Evolutionary conservation across 2,329 filamentous ascomycete genomes (phyloP), one percentile per base, ranked within the genome.

Genomic region (Pseudogymnoascus sp.): DNA sequence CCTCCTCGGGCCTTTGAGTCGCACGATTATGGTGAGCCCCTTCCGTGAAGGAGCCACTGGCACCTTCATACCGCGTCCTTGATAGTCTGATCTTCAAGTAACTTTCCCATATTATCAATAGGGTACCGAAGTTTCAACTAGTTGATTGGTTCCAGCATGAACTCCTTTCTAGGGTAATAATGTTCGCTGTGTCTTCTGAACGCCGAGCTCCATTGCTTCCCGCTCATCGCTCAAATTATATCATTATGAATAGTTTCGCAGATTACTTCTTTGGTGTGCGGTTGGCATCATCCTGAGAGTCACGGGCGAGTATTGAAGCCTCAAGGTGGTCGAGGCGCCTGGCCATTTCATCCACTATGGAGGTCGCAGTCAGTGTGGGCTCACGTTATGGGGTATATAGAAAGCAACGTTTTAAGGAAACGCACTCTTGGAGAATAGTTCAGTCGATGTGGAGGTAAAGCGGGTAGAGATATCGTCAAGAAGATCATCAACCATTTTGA

Each of bases 321-420:
- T 74, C 93, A 10, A 97, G 81, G 64, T 87, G 91, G 73, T 97
- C 93, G 21, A 97, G 78, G 26, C 93, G 85, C 65, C 88, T 82
- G 13, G 90, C 89, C 92, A 97, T 96, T 67, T 96, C 92, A 72
- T 96, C 93, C 89, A 97, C 92, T 96, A 65, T 26, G 13, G 47
- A 61, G n/a, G 21, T 29, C 7, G 16, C 10, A 62, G 21, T 65
- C 61, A 38, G 65, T 26, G 40, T 37, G n/a, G 8, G 24, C 50
- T 11, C 16, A 6, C 11, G 44, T 66, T 61, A 68, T 63, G 33
- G 53, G 37, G 59, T 63, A 44, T 31, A 31, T 16, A 21, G 16
- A 29, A 44, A 29, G 14, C 29, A 26, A 26, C 16, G 26, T 14
- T 14, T 62, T 16, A 8, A 33, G 21, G 38, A 53, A 38, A 62